phyloP scores from a whole-genome alignment of 2,329 filamentous ascomycete species.

The Plectosphaerella plurivora region DNA sequence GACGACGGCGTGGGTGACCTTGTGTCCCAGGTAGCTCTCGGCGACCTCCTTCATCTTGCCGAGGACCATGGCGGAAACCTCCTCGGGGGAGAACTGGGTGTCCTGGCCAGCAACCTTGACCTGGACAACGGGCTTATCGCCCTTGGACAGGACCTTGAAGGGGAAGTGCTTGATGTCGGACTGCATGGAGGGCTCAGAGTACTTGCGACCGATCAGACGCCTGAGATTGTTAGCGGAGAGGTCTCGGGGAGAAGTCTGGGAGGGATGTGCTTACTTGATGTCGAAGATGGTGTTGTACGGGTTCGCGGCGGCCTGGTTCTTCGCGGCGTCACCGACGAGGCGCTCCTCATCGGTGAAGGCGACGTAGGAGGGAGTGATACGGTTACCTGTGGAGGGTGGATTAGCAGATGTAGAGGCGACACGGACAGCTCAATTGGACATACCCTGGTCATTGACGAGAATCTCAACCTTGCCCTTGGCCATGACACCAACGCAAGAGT shows the following conservation, averaged over 20 bases:
- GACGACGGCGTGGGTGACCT: constrained; percentile 83
- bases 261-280: constrained; percentile 66
- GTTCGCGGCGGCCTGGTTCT: constrained; percentile 88
- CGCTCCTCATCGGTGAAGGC: constrained; percentile 96
- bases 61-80: constrained; percentile 76
- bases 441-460: constrained; percentile 82
- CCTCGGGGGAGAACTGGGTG: constrained; percentile 76
- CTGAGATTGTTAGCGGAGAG: constrained; percentile 34
- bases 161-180: constrained; percentile 97
- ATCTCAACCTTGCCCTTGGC: constrained; percentile 93
- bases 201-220: constrained; percentile 83
- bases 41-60: constrained; percentile 83
- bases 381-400: constrained; percentile 58
- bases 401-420: neutral
- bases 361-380: constrained; percentile 92
- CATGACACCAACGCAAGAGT: constrained; percentile 92
- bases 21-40: constrained; percentile 75
- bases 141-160: constrained; percentile 87
- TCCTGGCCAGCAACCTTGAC: constrained; percentile 61
- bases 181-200: constrained; percentile 80
- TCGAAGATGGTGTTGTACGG: constrained; percentile 73
- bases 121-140: constrained; percentile 82
- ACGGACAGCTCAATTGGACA: constrained; percentile 1
- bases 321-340: constrained; percentile 93
- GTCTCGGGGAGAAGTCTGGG: neutral